Evolutionary conservation across 1,284 basidiomycete genomes (phyloP), one percentile per base, ranked within the genome.

Genomic region (Albatrellus sp.): DNA sequence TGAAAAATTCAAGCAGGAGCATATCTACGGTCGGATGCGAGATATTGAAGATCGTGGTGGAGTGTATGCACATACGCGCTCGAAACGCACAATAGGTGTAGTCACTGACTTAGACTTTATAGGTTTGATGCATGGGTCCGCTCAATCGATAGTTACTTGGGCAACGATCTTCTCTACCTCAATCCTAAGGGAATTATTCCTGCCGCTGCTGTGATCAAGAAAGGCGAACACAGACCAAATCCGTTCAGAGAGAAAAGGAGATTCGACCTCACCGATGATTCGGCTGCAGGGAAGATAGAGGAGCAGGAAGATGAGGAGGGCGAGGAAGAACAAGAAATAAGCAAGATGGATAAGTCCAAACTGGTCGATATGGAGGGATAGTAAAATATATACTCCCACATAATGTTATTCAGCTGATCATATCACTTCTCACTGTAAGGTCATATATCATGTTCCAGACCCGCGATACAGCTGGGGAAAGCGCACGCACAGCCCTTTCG

Each of bases 21-120:
- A 77, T 54, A 92, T 96, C 39, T 94, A 94, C 57, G 71, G 81
- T 51, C 75, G 77, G 48, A 85, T 96, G 79, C 74, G 90, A 42
- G 66, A 72, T 48, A 81, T 88, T 31, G 94, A 98, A 64, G 80
- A 89, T 48, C 74, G 74, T 32, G 71, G 77, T 51, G 81, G 80
- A 48, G 68, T 90, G 88, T 92, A 55, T 54, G 88, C 72, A n/a
- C 32, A 40, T 10, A 36, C 50, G n/a, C 48, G 20, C 37, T 33
- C 35, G 9, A 14, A 20, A 42, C 45, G 19, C 54, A 28, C 43
- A 45, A 40, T 6, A 44, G 29, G 42, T 43, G 9, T 39, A 31
- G 46, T 44, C 7, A 34, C 37, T 13, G n/a, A 11, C 20, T 30
- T 28, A 20, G 43, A 24, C 32, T 38, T 30, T 29, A 16, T 42